Percentiles rank a stretch among this genome's conserved stretches.
Conservation (phyloP, 306 rosid genomes). For the Hippophae rhamnoides region DNA sequence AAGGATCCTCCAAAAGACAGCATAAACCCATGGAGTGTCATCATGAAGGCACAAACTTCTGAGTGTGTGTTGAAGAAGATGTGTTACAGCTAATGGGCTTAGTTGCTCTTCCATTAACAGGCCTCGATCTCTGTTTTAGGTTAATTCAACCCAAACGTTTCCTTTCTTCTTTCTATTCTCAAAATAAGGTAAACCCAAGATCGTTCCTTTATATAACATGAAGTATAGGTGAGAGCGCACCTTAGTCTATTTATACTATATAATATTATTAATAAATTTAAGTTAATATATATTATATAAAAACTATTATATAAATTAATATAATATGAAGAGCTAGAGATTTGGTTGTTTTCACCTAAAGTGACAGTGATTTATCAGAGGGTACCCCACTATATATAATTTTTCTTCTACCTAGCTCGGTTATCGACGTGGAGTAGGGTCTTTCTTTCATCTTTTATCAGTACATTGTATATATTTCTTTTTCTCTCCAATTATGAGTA, state of each 20-base stretch:
- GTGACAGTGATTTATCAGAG: too few relatives aligned
- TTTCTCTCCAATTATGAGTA: too few relatives aligned
- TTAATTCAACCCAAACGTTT: not conserved
- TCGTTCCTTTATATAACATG: too few relatives aligned
- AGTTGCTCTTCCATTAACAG: conserved; percentile 69
- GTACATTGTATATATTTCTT: not conserved
- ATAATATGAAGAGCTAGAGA: too few relatives aligned
- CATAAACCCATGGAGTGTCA: conserved; percentile 93
- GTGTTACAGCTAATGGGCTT: conserved; percentile 71
- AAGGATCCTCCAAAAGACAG: conserved; percentile 97
- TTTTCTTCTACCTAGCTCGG: not conserved
- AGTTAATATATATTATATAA: too few relatives aligned
- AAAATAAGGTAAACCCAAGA: not conserved
- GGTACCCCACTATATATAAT: not conserved
- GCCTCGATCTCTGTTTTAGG: conserved; percentile 8
- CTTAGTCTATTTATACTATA: not conserved
- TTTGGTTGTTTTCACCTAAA: too few relatives aligned
- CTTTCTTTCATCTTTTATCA: not conserved
- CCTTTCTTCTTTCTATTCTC: conserved; percentile 16
- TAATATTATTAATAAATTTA: too few relatives aligned
- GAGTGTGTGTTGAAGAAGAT: conserved; percentile 94
- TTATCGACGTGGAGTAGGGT: not conserved
- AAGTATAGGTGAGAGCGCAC: too few relatives aligned
- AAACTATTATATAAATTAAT: not conserved
- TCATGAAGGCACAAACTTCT: conserved; percentile 86